Evolutionary conservation across 768 basidiomycete species (phyloP), one percentile per base, ranked within the genome.

Genomic region (Naganishia kalamii): DNA sequence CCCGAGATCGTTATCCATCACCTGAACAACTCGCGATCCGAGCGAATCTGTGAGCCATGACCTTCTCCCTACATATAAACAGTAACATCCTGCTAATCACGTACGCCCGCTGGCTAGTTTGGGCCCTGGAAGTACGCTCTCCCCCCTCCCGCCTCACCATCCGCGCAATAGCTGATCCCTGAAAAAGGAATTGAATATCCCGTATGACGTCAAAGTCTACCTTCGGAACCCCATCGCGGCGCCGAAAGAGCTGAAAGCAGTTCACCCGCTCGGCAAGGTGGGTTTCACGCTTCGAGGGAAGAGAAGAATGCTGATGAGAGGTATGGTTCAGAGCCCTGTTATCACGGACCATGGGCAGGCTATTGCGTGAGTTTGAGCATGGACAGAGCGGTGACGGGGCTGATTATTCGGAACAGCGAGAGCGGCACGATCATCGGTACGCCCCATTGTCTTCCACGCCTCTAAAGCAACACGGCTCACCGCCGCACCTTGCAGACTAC

Each of bases 31-130:
- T 74, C 73, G 5, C 61, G 76, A 25, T 75, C 74, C 8, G 74
- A 72, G 13, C 46, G 76, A 29, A 68, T 77, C 12, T 75, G 76
- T 75, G 48, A 72, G 76, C n/a, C n/a, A n/a, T n/a, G n/a, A n/a
- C n/a, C n/a, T n/a, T n/a, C n/a, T n/a, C n/a, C n/a, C n/a, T n/a
- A n/a, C n/a, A n/a, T n/a, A n/a, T n/a, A n/a, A n/a, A n/a, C n/a
- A n/a, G n/a, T n/a, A n/a, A n/a, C n/a, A n/a, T n/a, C n/a, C n/a
- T n/a, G n/a, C n/a, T n/a, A n/a, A n/a, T n/a, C n/a, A n/a, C 17
- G 43, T 19, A 10, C 19, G 46, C 5, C 10, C 25, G 32, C 4
- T 33, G 12, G 43, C 17, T 10, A 76, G 75, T 76, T 67, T 76
- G 75, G 75, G 62, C 69, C 7, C 66, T 71, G 12, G 75, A 65